phyloP scores from a whole-genome alignment of 2,329 filamentous ascomycete genomes.

The Scolecobasidium constrictum region DNA sequence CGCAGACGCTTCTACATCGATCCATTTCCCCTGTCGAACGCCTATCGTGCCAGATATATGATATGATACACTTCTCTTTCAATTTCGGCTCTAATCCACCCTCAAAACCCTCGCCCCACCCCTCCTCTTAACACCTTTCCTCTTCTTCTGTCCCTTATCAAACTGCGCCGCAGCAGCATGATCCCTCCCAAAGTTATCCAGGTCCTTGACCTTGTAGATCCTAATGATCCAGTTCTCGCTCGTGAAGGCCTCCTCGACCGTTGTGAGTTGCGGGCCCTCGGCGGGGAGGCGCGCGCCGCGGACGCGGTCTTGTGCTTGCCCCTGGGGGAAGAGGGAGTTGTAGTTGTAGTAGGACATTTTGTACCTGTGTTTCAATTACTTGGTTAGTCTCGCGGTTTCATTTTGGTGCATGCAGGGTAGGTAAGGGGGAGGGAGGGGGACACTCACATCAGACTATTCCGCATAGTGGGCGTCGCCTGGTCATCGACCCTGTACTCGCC shows the following conservation, averaged over 20 bases:
- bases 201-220: conserved; percentile 99
- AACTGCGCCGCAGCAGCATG: conserved; percentile 61
- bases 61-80: no score
- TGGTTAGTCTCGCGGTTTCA: conserved; percentile 13
- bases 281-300: conserved; percentile 72
- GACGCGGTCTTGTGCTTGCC: conserved; percentile 84
- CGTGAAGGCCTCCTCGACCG: conserved; percentile 92
- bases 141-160: conserved; percentile 74
- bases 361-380: conserved; percentile 67
- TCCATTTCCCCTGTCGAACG: no score
- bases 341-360: conserved; percentile 99
- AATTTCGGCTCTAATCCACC: conserved; percentile 48
- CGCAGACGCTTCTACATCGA: no score
- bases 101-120: conserved; percentile 62
- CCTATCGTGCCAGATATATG: no score
- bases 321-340: conserved; percentile 78
- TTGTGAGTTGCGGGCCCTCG: conserved; percentile 73
- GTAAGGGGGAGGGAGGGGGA: not conserved
- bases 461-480: conserved; percentile 93
- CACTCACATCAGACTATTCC: conserved; percentile 94
- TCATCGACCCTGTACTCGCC: conserved; percentile 93
- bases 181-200: conserved; percentile 90
- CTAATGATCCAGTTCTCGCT: conserved; percentile 99
- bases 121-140: conserved; percentile 61
- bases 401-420: no score